Base-by-base conservation (phyloP, 192 early-diverging fungal species). In the Backusella parvicylindrica region DNA sequence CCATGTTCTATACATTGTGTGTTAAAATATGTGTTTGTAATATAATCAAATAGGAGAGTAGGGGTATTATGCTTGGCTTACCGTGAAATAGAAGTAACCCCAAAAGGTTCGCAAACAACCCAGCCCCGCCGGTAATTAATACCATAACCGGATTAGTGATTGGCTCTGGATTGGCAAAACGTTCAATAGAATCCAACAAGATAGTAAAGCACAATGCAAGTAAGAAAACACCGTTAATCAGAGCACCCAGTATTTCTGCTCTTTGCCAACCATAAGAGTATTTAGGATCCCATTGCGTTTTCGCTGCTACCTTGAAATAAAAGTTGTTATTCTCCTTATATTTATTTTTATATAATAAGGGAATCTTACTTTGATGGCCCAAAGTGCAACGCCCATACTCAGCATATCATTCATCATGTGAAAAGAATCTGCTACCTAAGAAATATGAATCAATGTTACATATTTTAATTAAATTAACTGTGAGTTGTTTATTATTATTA, bases 251-350 rank as follows among this genome's bases (percentile, higher is more conserved):
- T n/a, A 97, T 87, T 82, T 98, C 96, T 7, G 95, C 96, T 41
- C 96, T 88, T 82, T 95, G 93, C 90, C 92, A 92, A 18, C 96
- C 96, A 78, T 94, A 98, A 40, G 94, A 92, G 81, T 92, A 89
- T 68, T 89, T 86, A 4, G 91, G 81, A 15, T 85, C 84, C 68
- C 79, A 81, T 73, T 86, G 80, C 13, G 86, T 89, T 40, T 87
- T 86, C 56, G 85, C 82, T 36, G 93, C 90, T 71, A 94, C 73
- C 87, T 90, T 70, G 23, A 32, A 33, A 37, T 67, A 30, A 38
- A 33, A 36, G 16, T 70, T 43, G 33, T 16, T 75, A 63, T 7
- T 13, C 3, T n/a, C 28, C 56, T 31, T 41, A 49, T 9, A 65
- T 32, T 23, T 30, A 77, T 84, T 43, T 43, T 40, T n/a, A 18